Percentiles rank a stretch among this genome's conserved stretches.
phyloP scores from a whole-genome alignment of 2,329 filamentous ascomycete genomes.

The Trichothecium roseum region DNA sequence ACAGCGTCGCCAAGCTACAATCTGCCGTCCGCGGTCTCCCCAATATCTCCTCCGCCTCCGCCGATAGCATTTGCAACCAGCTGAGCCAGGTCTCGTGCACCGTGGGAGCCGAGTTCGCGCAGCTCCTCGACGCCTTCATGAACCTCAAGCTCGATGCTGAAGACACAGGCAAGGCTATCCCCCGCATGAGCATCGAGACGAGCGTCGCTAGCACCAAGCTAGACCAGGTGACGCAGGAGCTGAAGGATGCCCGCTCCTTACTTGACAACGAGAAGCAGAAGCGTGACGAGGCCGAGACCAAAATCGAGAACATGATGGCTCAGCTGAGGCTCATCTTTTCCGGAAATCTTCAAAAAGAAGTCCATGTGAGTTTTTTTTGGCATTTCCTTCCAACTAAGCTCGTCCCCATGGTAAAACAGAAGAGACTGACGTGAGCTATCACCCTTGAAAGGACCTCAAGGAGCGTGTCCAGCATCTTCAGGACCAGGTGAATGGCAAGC shows the following conservation, averaged over 20 bases:
- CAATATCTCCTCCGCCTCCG: slow-evolving; percentile 22
- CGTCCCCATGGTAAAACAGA: too few relatives aligned
- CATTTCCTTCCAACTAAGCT: too few relatives aligned
- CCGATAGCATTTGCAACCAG: slow-evolving; percentile 21
- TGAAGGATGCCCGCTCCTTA: slow-evolving; percentile 20
- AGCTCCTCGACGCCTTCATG: slow-evolving; percentile 26
- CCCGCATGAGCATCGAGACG: slow-evolving; percentile 26
- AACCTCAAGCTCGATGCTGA: slow-evolving; percentile 25
- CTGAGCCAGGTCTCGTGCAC: slow-evolving; percentile 26
- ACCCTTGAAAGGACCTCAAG: slow-evolving; percentile 23
- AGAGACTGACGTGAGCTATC: too few relatives aligned
- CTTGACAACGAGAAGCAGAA: slow-evolving; percentile 20
- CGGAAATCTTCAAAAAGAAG: slow-evolving; percentile 9
- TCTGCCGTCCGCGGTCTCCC: slow-evolving; percentile 28
- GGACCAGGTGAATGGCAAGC: slow-evolving; percentile 24
- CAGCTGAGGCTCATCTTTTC: slow-evolving; percentile 7
- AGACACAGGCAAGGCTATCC: slow-evolving; percentile 26
- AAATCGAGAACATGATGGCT: slow-evolving; percentile 16
- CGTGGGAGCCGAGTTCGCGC: slow-evolving; percentile 26
- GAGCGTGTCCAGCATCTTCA: slow-evolving; percentile 21
- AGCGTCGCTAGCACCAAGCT: slow-evolving; percentile 22
- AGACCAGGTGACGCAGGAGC: slow-evolving; percentile 20
- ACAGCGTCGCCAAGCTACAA: slow-evolving; percentile 25
- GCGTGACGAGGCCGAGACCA: slow-evolving; percentile 15
- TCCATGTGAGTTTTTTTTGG: slow-evolving; percentile 16